These are phyloP conservation scores for Saxophila tyrrhenica DNA, from an alignment of 495 filamentous ascomycete species.

Conservation along the genomic window DNA sequence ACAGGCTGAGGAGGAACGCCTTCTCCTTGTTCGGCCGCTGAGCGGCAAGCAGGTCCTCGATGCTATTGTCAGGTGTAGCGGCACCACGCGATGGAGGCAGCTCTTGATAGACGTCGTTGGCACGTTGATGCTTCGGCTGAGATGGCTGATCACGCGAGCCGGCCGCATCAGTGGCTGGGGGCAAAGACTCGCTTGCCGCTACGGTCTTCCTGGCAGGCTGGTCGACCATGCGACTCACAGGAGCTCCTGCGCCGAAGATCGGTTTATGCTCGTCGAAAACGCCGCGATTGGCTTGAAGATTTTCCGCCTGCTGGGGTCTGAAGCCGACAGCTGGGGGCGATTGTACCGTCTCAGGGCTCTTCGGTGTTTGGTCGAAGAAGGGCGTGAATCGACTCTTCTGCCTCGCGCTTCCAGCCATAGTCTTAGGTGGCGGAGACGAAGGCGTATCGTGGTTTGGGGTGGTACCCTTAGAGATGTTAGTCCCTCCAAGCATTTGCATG, in stretches of 20 bases:
- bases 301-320: background rate
- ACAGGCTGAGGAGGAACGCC: slow-evolving; percentile 27
- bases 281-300: background rate
- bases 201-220: too few species aligned
- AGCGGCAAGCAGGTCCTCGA: slow-evolving; percentile 15
- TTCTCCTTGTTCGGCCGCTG: slow-evolving; percentile 22
- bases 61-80: slow-evolving; percentile 14
- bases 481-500: slow-evolving; percentile 63
- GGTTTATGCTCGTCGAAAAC: slow-evolving; percentile 1
- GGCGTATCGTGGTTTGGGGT: slow-evolving; percentile 5
- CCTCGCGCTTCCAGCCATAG: slow-evolving; percentile 1
- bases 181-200: too few species aligned
- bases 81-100: slow-evolving; percentile 6
- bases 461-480: slow-evolving; percentile 21
- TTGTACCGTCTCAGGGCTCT: slow-evolving; percentile 15
- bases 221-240: too few species aligned
- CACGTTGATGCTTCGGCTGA: background rate
- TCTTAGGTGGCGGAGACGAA: slow-evolving; percentile 9
- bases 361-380: slow-evolving; percentile 17
- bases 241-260: slow-evolving; percentile 3
- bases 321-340: background rate
- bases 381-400: slow-evolving; percentile 14
- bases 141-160: background rate
- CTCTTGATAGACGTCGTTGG: slow-evolving; percentile 14
- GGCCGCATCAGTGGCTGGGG: slow-evolving; percentile 2